Evolutionary conservation across 2,329 filamentous ascomycete species (phyloP).

Genomic region (Diaporthe vaccinii): DNA sequence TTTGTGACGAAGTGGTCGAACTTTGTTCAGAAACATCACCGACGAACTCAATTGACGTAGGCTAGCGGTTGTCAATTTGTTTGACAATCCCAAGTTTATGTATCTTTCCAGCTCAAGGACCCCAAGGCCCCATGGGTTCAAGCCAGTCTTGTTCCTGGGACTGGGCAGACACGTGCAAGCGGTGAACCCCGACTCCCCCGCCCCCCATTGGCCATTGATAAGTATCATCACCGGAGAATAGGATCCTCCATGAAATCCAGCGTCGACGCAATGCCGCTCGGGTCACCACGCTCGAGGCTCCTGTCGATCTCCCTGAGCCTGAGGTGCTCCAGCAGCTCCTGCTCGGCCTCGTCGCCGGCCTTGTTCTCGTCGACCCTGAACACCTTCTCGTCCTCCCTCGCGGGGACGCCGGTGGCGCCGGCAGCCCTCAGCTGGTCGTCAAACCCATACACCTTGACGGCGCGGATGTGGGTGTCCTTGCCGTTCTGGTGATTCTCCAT

Average conservation of each 20-base stretch:
- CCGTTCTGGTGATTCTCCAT: slow-evolving; percentile 99
- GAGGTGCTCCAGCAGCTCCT: slow-evolving; percentile 49
- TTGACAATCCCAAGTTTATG: background rate
- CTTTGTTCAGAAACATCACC: background rate
- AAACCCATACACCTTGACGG: slow-evolving; percentile 85
- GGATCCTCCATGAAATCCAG: slow-evolving; percentile 43
- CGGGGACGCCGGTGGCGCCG: slow-evolving; percentile 43
- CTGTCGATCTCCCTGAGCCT: slow-evolving; percentile 46
- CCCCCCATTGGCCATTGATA: too few species aligned
- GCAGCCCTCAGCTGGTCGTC: slow-evolving; percentile 63
- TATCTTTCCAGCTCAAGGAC: background rate
- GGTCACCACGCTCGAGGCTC: slow-evolving; percentile 18
- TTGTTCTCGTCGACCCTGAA: slow-evolving; percentile 49
- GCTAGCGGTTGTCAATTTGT: background rate
- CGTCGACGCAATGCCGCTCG: slow-evolving; percentile 40
- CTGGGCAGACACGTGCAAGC: background rate
- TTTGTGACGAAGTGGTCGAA: background rate
- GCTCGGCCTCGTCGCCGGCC: slow-evolving; percentile 51
- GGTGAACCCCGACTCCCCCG: background rate
- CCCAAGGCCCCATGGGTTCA: too few species aligned
- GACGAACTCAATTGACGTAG: background rate
- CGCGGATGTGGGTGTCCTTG: slow-evolving; percentile 97
- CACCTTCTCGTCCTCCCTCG: slow-evolving; percentile 50
- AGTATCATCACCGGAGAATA: slow-evolving; percentile 22
- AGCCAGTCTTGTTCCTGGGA: background rate